Base-by-base conservation (phyloP, 108 stramenopile genomes). In the Schizochytrium sp. region DNA sequence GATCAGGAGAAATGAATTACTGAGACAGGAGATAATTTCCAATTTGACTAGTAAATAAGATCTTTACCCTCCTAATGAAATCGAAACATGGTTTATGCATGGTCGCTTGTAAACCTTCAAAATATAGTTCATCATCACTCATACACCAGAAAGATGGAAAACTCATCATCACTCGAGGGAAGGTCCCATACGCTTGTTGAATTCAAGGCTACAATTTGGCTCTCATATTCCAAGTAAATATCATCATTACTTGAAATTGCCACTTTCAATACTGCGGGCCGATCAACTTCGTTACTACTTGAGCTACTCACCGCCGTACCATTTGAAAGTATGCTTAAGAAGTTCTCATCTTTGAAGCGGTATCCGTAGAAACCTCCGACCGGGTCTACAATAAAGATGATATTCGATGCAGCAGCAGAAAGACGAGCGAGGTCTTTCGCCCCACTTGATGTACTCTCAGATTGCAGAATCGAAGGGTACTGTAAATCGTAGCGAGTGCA, bases 371-470 rank as follows among this genome's bases (percentile, higher is more conserved):
- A 44, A 38, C 42, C 40, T 8, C 64, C 64, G 8, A 44, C 28
- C 7, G 64, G 64, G 64, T 69, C 64, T 7, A 69, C 64, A 38
- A 69, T 69, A 3, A 69, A 69, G 28, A 69, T 38, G 1, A 69
- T 38, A 69, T 44, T 69, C 28, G 64, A 44, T 44, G 64, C 64
- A 10, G 64, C 64, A 0, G 64, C 64, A 28, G 19, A 38, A 13
- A 44, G 64, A 2, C 64, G 40, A 7, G 64, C 64, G 42, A 69
- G 28, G 42, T 38, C 64, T 8, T 5, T 38, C 8, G 64, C 42
- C 28, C 40, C 12, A 44, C 64, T 2, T 38, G 64, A 69, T 38
- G 19, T 5, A 7, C 5, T 38, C 28, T 7, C 15, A 7, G 64
- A 13, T 7, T 8, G 42, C 12, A 44, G 40, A 7, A 69, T 38